Base-by-base conservation (phyloP, 768 basidiomycete genomes). In the Naematelia aurantialba region DNA sequence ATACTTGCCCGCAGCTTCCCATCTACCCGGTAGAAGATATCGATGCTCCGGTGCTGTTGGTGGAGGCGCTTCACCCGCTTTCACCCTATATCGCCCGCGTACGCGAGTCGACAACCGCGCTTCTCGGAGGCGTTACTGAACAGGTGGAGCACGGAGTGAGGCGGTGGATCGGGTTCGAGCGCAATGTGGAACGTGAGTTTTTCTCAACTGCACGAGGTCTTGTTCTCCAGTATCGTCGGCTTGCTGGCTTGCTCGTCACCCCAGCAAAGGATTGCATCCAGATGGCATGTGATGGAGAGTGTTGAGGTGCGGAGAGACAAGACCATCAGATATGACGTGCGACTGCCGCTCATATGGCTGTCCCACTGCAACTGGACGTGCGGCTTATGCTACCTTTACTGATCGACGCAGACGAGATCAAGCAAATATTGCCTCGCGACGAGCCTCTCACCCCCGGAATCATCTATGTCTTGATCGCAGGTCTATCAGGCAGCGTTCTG, bases 361-460 rank as follows among this genome's bases (percentile, higher is more conserved):
- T n/a, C n/a, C n/a, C n/a, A n/a, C n/a, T n/a, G n/a, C n/a, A n/a
- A n/a, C n/a, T n/a, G n/a, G n/a, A n/a, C n/a, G n/a, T n/a, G n/a
- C n/a, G n/a, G n/a, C 57, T 59, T 8, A 59, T 46, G 1, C 11
- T 12, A 14, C n/a, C n/a, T n/a, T 29, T 34, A 34, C 56, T 54
- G 45, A 54, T 29, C 13, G 14, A 45, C 45, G 21, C 73, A 94
- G 92, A 81, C 59, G 86, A 90, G 62, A 80, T 97, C 29, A 91
- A 91, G 76, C 83, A 87, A 4, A 83, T 98, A 66, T 79, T 91
- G 13, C 86, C 89, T 0, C 82, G 85, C 0, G 81, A 87, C 54
- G 94, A 97, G 78, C 81, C 86, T 0, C 83, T 96, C 26, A 91
- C 87, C 10, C 93, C 93, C 0, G 90, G 89, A n/a, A 70, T 88